A percentile compares a stretch with the other conserved stretches of the same genome.
phyloP scores from a whole-genome alignment of 192 early-diverging fungal species.

The Podila epicladia region DNA sequence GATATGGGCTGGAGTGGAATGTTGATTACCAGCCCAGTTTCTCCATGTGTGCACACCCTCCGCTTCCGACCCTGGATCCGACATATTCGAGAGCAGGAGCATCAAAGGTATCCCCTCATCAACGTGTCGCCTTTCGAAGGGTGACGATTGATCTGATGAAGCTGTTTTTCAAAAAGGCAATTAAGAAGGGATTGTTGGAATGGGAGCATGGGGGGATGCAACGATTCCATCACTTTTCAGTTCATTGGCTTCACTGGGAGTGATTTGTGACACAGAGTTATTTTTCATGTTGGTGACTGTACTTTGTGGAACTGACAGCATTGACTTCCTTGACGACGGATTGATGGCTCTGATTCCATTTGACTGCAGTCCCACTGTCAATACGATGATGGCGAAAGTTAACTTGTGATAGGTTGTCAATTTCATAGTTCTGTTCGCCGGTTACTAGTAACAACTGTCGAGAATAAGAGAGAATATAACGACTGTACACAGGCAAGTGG shows the following conservation, averaged over 20 bases:
- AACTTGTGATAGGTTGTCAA: slow-evolving; percentile 1
- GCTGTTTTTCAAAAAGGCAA: not conserved
- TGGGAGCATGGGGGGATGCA: not conserved
- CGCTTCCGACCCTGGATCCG: slow-evolving; percentile 1
- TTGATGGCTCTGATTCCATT: not conserved
- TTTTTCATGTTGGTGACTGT: not conserved
- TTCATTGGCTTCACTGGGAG: not conserved
- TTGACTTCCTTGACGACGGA: not conserved
- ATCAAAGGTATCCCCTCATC: not conserved
- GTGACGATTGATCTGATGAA: not conserved
- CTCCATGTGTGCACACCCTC: not conserved
- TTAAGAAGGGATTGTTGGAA: not conserved
- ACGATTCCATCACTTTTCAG: not conserved
- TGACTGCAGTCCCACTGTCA: not conserved
- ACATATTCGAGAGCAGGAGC: slow-evolving; percentile 1
- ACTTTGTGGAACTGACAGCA: not conserved
- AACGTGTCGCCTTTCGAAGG: not conserved
- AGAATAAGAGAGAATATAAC: no score
- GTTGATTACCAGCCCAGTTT: slow-evolving; percentile 42
- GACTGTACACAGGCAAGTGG: no score
- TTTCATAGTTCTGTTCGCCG: not conserved
- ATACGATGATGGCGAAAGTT: not conserved
- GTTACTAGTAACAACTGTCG: no score
- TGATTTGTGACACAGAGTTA: not conserved
- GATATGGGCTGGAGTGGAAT: slow-evolving; percentile 13